Base-by-base conservation (phyloP, 176 grass and related monocot genomes). In the Raddia guianensis region DNA sequence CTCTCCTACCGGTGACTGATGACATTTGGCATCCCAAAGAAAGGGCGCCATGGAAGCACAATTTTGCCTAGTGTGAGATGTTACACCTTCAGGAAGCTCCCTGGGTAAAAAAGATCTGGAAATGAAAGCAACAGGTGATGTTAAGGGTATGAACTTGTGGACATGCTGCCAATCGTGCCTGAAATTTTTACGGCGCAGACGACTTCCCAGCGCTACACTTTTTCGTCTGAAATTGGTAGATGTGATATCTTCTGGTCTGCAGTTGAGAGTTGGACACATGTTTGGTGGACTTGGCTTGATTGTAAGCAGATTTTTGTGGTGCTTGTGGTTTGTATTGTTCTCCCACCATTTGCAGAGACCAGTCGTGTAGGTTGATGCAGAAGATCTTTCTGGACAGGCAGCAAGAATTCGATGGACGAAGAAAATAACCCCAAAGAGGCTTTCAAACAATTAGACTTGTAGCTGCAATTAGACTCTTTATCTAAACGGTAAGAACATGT, bases 91-190 rank as follows among this genome's bases (percentile, higher is more conserved):
- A 18, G 75, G 3, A 2, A 57, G 35, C 16, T 54, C 0, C 34
- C 49, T 75, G n/a, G 49, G 58, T 66, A 66, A 75, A 66, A 75
- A 83, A 35, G 49, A 83, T 59, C 14, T 75, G 12, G 40, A 44
- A 47, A 60, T 64, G 60, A 56, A 56, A 56, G 13, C 40, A 45
- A 35, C 9, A 75, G 8, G 2, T 75, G 19, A 34, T 49, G 51
- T 16, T 54, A 18, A 32, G 42, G 63, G 18, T 63, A 47, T 44
- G 71, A 52, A 63, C 49, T 42, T 18, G 59, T 82, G 48, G 59
- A 44, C 70, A 53, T 52, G 0, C n/a, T 61, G 66, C 70, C 9
- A 51, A 73, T 40, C 33, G 55, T 14, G 19, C 14, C 14, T 5
- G 40, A 61, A 61, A 76, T 76, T 75, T 75, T 11, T 11, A 35